Percentiles rank a stretch among this genome's conserved stretches.
Conservation (phyloP, 169 alveolate genomes). For the Cryptosporidium tyzzeri region DNA sequence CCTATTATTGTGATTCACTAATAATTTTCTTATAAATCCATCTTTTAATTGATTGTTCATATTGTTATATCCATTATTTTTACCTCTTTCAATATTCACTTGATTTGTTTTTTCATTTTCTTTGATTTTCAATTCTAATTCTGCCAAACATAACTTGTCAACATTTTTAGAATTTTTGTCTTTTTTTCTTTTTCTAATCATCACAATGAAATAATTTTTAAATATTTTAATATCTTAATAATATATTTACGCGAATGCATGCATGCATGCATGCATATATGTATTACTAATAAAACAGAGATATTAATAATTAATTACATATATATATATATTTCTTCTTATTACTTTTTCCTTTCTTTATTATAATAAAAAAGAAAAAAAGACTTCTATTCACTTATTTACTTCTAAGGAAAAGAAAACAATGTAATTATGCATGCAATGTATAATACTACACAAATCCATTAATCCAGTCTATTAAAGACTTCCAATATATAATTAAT, state of each 20-base stretch:
- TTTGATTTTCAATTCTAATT: background rate
- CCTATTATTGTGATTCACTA: constrained; percentile 50
- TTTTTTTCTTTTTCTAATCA: background rate
- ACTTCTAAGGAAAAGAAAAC: background rate
- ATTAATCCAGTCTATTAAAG: background rate
- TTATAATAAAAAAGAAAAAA: background rate
- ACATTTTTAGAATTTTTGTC: background rate
- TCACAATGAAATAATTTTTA: background rate
- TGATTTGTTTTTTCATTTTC: background rate
- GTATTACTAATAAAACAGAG: background rate
- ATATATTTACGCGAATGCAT: background rate
- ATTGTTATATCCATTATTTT: background rate
- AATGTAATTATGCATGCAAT: background rate
- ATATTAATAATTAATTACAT: background rate
- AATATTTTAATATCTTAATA: background rate
- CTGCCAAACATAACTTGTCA: background rate
- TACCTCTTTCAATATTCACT: background rate
- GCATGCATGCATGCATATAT: background rate
- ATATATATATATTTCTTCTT: background rate
- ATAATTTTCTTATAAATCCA: constrained; percentile 51
- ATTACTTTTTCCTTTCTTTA: background rate
- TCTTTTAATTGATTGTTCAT: background rate
- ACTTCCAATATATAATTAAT: too few species aligned
- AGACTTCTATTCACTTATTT: background rate
- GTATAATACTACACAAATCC: background rate